Base-by-base conservation (phyloP, 2,329 filamentous ascomycete genomes). In the Fonsecaea monophora region DNA sequence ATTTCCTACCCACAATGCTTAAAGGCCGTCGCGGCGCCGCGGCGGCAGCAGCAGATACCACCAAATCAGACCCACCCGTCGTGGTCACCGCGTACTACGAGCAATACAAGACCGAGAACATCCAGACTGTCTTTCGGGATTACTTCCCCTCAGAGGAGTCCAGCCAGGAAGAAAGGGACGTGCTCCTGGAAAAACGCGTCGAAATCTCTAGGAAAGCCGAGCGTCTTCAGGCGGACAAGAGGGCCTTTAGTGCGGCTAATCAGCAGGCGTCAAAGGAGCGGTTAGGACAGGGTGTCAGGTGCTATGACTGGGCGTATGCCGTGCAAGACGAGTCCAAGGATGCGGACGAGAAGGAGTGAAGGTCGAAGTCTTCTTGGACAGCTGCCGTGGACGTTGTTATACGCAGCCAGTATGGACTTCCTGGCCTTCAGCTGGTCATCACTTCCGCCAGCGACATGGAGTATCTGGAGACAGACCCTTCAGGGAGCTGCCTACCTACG, bases 21-120 rank as follows among this genome's bases (percentile, higher is more conserved):
- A 30, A 13, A 21, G 25, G 57, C 9, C n/a, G 30, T 32, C 45
- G 30, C 10, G 15, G 2, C 21, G 21, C 21, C 21, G 21, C 21
- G 21, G 21, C 1, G 21, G 21, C 30, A 5, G 30, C 30, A 6
- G 30, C n/a, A 12, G 15, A 7, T 7, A 10, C 8, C n/a, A 15
- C 37, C 2, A 15, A 32, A 10, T n/a, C 15, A 35, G 45, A 61
- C 25, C 15, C 30, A 13, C 13, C 59, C 18, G 9, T 25, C 3
- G 18, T 34, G 8, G n/a, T 61, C 59, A 50, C 35, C 8, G 25
- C 37, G 18, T 53, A 21, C 13, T 61, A 54, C 12, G 34, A 38
- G 45, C 59, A 61, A 13, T 61, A 61, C 48, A 53, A 32, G 30
- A 61, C 59, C 15, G 18, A 35, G 32, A 61, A 61, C n/a, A 37